Base-by-base conservation (phyloP, 2,329 filamentous ascomycete genomes). In the Alternaria metachromatica region DNA sequence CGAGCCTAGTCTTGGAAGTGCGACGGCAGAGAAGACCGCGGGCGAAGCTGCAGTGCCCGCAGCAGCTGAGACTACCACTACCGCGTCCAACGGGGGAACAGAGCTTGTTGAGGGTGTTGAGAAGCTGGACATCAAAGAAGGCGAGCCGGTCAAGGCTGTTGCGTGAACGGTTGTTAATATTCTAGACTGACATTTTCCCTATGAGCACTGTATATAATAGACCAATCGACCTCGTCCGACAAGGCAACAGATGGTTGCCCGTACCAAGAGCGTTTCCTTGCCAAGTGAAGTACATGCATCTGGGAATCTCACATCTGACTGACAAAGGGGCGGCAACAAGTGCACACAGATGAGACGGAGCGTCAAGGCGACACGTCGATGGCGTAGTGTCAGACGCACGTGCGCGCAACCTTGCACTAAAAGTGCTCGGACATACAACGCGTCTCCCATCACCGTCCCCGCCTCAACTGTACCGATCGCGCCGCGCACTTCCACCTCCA, bases 1-100 rank as follows among this genome's bases (percentile, higher is more conserved):
- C 7, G 78, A 78, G 69, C 55, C 54, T 18, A 79, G 76, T 49
- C 51, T 78, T 37, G 61, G 53, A 15, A 44, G 26, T 26, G 63
- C 58, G 43, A 60, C 26, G 56, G 13, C 55, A 62, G 21, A 50
- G 41, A 20, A 33, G 23, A 54, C 48, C 46, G 59, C 50, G 15
- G 50, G 10, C 11, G 44, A n/a, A n/a, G 55, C 43, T 13, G 56
- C 55, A 49, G 26, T 58, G 15, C 55, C 60, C 23, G 55, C 49
- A 15, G 45, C 49, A 11, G 49, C 44, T 6, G 49, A 26, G 45
- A 28, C 41, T n/a, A 26, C 30, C 25, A 43, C 12, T 6, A 49
- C 28, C n/a, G 30, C 23, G n/a, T 25, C 60, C 2, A 67, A 62
- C 23, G 58, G 63, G 18, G 50, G 57, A 10, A 56, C 63, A 6